Evolutionary conservation across 2,329 filamentous ascomycete genomes (phyloP), one percentile per base, ranked within the genome.

Genomic region (Pseudogymnoascus sp.): DNA sequence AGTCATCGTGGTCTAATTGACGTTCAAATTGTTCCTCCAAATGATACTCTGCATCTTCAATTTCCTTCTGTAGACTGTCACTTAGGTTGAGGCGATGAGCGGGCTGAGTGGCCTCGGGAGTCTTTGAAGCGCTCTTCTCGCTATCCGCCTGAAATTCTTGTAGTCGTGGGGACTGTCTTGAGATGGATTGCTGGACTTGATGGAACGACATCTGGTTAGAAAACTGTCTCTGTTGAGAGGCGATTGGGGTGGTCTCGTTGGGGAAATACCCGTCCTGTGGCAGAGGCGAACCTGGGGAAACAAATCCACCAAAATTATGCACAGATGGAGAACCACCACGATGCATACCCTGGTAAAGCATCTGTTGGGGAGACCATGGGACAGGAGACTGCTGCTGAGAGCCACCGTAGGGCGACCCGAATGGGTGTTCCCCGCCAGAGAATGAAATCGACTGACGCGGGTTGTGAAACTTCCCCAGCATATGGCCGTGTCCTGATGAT

Each of bases 31-130:
- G 87, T 73, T 92, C 86, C 73, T 93, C 90, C 66, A 95, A 76
- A 70, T 93, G 90, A 72, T 95, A 93, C 71, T 96, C 90, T 4
- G 90, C 88, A 71, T 93, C 90, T 61, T 95, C 89, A 64, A 96
- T 88, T 69, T 95, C 92, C 67, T 88, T 88, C 73, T 96, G 92
- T 23, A 96, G 81, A 54, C 86, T 90, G 67, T 87, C 83, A 71
- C 88, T 92, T 43, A 90, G 81, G 69, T 92, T 92, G 69, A 93
- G 89, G 64, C 81, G 81, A 39, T 82, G 82, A 68, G 81, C 81
- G 64, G 85, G 85, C 57, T 85, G 81, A 25, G 68, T 5, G 8
- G 81, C 78, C 69, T 86, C 82, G 0, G 83, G 80, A 0, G 81
- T 83, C 70, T 81, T 83, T 1, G 81, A 83, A 8, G 79, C 79